Evolutionary conservation across 345 rosid species (phyloP).

Genomic region (Salix purpurea): DNA sequence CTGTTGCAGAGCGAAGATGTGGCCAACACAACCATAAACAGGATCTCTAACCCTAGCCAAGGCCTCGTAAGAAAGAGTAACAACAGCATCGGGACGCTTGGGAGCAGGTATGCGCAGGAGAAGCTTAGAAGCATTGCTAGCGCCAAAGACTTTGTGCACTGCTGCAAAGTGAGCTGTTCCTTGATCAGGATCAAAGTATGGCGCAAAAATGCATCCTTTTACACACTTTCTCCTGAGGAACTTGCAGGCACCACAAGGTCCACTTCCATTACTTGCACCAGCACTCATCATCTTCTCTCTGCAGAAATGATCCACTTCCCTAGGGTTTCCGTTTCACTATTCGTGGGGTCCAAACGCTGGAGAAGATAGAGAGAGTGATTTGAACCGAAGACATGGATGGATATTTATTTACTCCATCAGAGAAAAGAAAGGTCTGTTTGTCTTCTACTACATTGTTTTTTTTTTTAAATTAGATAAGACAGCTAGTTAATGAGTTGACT

Average conservation of each 20-base stretch:
- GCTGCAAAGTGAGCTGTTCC: constrained; percentile 76
- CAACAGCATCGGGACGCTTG: constrained; percentile 72
- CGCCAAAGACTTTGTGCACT: constrained; percentile 88
- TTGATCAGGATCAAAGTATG: constrained; percentile 84
- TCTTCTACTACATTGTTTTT: neutral
- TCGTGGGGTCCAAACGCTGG: neutral
- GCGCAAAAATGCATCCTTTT: constrained; percentile 76
- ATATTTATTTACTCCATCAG: constrained; percentile 9
- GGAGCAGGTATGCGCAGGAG: constrained; percentile 54
- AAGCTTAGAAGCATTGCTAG: constrained; percentile 85
- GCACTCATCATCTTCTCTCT: neutral
- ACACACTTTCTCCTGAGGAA: constrained; percentile 77
- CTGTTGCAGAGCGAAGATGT: constrained; percentile 72
- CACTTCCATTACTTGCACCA: constrained; percentile 30
- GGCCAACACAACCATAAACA: constrained; percentile 75
- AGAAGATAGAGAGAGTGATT: neutral
- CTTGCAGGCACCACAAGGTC: constrained; percentile 94
- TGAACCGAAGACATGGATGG: constrained; percentile 2
- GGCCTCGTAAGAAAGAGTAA: constrained; percentile 79
- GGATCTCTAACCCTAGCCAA: constrained; percentile 78
- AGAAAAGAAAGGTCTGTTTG: constrained; percentile 2
- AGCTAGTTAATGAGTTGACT: too few relatives aligned
- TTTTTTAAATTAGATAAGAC: too few relatives aligned
- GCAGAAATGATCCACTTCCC: neutral
- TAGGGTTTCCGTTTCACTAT: neutral